A percentile compares a stretch with the other conserved stretches of the same genome.
Evolutionary conservation across 2,329 filamentous ascomycete species (phyloP).

Genomic region (Tolypocladium ophioglossoides): DNA sequence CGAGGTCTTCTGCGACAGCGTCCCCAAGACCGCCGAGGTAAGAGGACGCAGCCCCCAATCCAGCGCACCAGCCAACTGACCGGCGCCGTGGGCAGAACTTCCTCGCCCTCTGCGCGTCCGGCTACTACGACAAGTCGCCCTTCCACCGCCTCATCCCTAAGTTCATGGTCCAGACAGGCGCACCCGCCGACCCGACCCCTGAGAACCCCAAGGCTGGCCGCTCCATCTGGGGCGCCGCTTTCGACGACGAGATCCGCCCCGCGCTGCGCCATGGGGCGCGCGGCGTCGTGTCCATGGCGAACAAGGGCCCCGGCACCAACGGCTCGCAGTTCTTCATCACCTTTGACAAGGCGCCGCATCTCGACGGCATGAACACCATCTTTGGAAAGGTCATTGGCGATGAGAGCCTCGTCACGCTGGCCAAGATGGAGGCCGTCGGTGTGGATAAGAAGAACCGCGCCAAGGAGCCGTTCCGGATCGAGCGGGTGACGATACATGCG

Average conservation of each 20-base stretch:
- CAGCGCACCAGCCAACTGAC: neutral
- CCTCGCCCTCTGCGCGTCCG: conserved; percentile 72
- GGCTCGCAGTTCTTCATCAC: conserved; percentile 75
- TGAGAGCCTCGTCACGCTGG: conserved; percentile 52
- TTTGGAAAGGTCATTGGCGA: conserved; percentile 66
- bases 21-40: conserved; percentile 84
- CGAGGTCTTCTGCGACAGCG: conserved; percentile 90
- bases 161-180: conserved; percentile 76
- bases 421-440: conserved; percentile 58
- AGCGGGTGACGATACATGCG: conserved; percentile 64
- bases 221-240: conserved; percentile 64
- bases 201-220: conserved; percentile 56
- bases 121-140: conserved; percentile 63
- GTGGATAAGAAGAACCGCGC: conserved; percentile 73
- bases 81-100: conserved; percentile 53
- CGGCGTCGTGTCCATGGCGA: conserved; percentile 68
- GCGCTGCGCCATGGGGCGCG: conserved; percentile 57
- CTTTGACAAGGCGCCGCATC: conserved; percentile 65
- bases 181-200: conserved; percentile 38
- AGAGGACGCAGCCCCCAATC: conserved; percentile 5
- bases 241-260: conserved; percentile 73
- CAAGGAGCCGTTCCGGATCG: conserved; percentile 54
- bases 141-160: conserved; percentile 72
- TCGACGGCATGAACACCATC: conserved; percentile 77
- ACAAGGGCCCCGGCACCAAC: conserved; percentile 64